These are phyloP conservation scores for Heliamphora pulchella DNA, from an alignment of 179 eudicot species.

Conservation along the genomic window DNA sequence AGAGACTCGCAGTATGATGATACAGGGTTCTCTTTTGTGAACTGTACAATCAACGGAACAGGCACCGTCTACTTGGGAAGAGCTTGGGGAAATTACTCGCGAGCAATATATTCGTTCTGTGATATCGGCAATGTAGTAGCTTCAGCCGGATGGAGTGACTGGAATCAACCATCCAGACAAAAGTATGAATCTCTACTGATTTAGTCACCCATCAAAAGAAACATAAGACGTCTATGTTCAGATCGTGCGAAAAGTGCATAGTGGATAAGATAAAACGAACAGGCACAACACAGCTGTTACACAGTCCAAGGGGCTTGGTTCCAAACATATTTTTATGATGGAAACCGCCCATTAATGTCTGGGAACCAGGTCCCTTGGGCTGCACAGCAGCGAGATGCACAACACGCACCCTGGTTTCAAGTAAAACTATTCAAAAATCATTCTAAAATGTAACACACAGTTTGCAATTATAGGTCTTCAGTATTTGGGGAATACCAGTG, in stretches of 20 bases:
- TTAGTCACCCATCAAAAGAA: background rate
- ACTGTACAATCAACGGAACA: conserved; percentile 56
- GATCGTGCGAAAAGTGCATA: background rate
- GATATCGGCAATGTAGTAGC: conserved; percentile 35
- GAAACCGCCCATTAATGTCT: too few relatives aligned
- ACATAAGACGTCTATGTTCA: background rate
- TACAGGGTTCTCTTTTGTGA: conserved; percentile 69
- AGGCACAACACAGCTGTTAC: too few relatives aligned
- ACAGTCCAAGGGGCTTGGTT: too few relatives aligned
- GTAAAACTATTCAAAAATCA: background rate
- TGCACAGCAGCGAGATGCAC: too few relatives aligned
- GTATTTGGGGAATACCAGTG: conserved; percentile 70
- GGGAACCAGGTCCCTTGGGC: too few relatives aligned
- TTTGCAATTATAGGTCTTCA: conserved; percentile 38
- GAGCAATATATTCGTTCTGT: conserved; percentile 48
- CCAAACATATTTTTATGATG: too few relatives aligned
- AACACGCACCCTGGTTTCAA: too few relatives aligned
- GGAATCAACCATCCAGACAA: conserved; percentile 38
- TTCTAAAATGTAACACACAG: background rate
- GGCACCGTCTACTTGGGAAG: conserved; percentile 57
- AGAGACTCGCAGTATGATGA: conserved; percentile 43
- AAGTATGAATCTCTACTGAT: conserved; percentile 24
- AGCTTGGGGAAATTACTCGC: conserved; percentile 64
- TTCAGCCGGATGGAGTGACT: conserved; percentile 56
- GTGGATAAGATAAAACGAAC: background rate